Conservation (phyloP, 129 eudicot species). For the Flaveria bidentis region DNA sequence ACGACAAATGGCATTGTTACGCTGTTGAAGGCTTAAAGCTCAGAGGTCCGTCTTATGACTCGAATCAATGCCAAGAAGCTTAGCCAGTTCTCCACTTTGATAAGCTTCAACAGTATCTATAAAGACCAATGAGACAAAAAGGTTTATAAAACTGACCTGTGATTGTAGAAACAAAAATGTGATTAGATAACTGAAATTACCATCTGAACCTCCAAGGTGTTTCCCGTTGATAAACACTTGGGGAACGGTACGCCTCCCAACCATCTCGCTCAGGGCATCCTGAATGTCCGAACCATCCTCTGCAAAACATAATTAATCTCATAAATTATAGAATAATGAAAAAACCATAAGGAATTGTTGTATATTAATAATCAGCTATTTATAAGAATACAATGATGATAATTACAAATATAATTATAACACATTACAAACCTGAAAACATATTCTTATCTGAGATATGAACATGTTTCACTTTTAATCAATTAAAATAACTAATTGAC, state of each 20-base stretch:
- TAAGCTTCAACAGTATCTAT: conserved; percentile 87
- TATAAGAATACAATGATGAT: background rate
- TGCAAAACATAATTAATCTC: conserved; percentile 29
- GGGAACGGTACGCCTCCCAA: conserved; percentile 93
- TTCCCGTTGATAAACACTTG: conserved; percentile 97
- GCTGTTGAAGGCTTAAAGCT: conserved; percentile 12
- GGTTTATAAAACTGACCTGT: background rate
- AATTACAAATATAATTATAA: background rate
- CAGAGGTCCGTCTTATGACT: conserved; percentile 34
- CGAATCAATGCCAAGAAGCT: conserved; percentile 64
- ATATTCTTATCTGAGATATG: background rate
- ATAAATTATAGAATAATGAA: no score
- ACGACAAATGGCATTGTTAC: conserved; percentile 12
- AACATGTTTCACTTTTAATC: background rate
- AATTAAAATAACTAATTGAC: background rate
- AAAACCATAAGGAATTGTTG: no score
- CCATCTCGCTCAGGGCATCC: conserved; percentile 71
- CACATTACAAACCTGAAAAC: background rate
- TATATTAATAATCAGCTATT: no score
- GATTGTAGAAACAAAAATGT: background rate
- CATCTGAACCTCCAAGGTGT: conserved; percentile 99
- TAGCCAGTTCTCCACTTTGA: conserved; percentile 71
- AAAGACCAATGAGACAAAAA: conserved; percentile 1
- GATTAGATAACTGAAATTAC: conserved; percentile 40
- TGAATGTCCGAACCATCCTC: conserved; percentile 83